Conservation (phyloP, 2,329 filamentous ascomycete genomes). For the Fusarium subtropicale region DNA sequence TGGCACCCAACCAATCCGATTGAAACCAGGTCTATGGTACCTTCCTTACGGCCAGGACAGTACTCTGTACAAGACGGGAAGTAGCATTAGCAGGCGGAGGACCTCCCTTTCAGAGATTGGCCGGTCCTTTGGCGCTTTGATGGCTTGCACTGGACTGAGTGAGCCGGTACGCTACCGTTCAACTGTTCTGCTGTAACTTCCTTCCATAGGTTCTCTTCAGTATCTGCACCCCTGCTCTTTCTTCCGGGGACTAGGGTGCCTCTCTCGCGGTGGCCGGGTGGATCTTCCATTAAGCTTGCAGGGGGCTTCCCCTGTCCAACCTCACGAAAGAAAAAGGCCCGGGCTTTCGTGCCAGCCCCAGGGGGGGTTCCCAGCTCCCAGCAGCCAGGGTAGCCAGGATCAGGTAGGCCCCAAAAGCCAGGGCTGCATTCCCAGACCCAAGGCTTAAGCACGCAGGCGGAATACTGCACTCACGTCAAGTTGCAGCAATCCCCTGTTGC, state of each 20-base stretch:
- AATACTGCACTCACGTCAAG: slow-evolving; percentile 13
- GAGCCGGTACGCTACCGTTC: slow-evolving; percentile 26
- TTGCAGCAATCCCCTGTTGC: slow-evolving; percentile 20
- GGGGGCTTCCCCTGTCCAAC: slow-evolving; percentile 22
- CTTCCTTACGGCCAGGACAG: slow-evolving; percentile 5
- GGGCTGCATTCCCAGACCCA: slow-evolving; percentile 30
- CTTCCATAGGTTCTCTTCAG: slow-evolving; percentile 12
- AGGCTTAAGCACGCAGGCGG: slow-evolving; percentile 11
- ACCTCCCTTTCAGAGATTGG: slow-evolving; percentile 41
- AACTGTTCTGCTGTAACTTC: slow-evolving; percentile 6
- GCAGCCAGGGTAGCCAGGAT: slow-evolving; percentile 4
- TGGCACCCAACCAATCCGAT: slow-evolving; percentile 28
- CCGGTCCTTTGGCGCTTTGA: slow-evolving; percentile 23
- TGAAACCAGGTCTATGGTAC: slow-evolving; percentile 40
- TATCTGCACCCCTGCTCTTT: slow-evolving; percentile 35
- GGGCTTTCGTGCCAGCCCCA: slow-evolving; percentile 26
- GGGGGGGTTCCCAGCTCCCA: slow-evolving; percentile 10
- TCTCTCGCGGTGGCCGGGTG: slow-evolving; percentile 40
- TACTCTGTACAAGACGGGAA: slow-evolving; percentile 37
- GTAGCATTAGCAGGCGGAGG: slow-evolving; percentile 40
- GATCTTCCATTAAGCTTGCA: slow-evolving; percentile 35
- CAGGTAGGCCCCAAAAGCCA: slow-evolving; percentile 8
- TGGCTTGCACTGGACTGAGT: slow-evolving; percentile 22
- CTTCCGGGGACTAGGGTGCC: slow-evolving; percentile 26
- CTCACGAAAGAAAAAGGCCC: slow-evolving; percentile 23